Evolutionary conservation across 2,329 filamentous ascomycete genomes (phyloP).

Genomic region (Dendryphion nanum): DNA sequence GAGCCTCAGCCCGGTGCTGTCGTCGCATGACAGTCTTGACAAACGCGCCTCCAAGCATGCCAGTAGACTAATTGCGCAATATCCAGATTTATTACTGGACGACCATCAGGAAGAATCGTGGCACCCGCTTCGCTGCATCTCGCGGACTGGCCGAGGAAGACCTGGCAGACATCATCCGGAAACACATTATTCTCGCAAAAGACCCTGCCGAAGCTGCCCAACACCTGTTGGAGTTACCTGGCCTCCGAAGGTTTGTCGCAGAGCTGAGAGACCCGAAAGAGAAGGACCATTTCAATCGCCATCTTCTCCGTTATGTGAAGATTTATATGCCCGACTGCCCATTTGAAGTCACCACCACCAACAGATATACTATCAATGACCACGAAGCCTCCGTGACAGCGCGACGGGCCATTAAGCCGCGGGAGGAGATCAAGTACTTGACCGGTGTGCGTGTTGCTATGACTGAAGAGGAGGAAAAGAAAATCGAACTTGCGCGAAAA

Average conservation of each 20-base stretch:
- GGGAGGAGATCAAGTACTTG: slow-evolving; percentile 87
- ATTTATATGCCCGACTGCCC: slow-evolving; percentile 93
- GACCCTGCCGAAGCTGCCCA: slow-evolving; percentile 69
- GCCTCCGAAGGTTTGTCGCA: slow-evolving; percentile 69
- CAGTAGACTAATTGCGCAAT: no score
- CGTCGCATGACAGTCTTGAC: slow-evolving; percentile 4
- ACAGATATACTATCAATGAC: slow-evolving; percentile 87
- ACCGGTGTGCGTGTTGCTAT: slow-evolving; percentile 89
- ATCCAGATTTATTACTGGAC: slow-evolving; percentile 92
- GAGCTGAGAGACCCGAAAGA: slow-evolving; percentile 72
- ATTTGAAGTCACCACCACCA: slow-evolving; percentile 90
- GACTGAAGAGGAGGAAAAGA: slow-evolving; percentile 83
- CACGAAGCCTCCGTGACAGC: slow-evolving; percentile 88
- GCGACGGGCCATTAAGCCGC: slow-evolving; percentile 72
- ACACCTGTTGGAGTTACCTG: slow-evolving; percentile 69
- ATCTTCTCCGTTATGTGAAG: slow-evolving; percentile 85
- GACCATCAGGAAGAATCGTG: slow-evolving; percentile 88
- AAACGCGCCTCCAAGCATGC: no score
- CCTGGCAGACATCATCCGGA: slow-evolving; percentile 59
- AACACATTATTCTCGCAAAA: slow-evolving; percentile 71
- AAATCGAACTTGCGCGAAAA: slow-evolving; percentile 76
- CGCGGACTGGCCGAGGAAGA: slow-evolving; percentile 71
- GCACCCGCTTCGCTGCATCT: slow-evolving; percentile 77
- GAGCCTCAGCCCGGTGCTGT: slow-evolving; percentile 37
- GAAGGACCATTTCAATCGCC: slow-evolving; percentile 79